Base-by-base conservation (phyloP, 2,329 filamentous ascomycete species). In the Pestalotiopsis sp. region DNA sequence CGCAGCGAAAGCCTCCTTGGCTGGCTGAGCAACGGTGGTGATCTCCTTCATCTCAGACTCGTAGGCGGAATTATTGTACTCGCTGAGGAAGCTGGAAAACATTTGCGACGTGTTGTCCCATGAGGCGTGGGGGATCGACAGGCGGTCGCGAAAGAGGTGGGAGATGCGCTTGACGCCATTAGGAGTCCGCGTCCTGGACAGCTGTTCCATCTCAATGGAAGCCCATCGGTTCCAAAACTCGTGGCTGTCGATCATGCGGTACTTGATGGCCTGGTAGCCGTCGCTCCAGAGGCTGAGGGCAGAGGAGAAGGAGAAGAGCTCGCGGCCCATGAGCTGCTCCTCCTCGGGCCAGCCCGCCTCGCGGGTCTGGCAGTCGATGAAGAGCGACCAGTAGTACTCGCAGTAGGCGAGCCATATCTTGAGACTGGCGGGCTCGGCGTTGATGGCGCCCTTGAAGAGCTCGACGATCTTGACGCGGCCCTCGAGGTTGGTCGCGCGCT, bases 171-270 rank as follows among this genome's bases (percentile, higher is more conserved):
- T 86, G 17, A 93, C 83, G 78, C 87, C 83, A 76, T 88, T 81
- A 74, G 86, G 75, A 72, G 88, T 86, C 73, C 83, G 79, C 66
- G 86, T 82, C 81, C 83, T 84, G 31, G 83, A 85, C 23, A 95
- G 85, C 72, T 92, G 87, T 72, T 92, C 88, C 78, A 92, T 85
- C 77, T 94, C 86, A 61, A 94, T 86, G 66, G 90, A 89, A 58
- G 93, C 85, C 86, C 92, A 95, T 72, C 91, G 89, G 76, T 95
- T 89, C 93, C 93, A 97, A 12, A 96, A 86, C 68, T 90, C 80
- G 76, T 94, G 91, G 76, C 93, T 95, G 78, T 94, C 92, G 76
- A 88, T 88, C 68, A 96, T 83, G 70, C 92, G 91, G 79, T 91
- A 93, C 76, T 91, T 89, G 66, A 93, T 92, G 57, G 89, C 88